These are phyloP conservation scores for Magnaporthiopsis rhizophila DNA, from an alignment of 2,329 filamentous ascomycete genomes.

Conservation along the genomic window DNA sequence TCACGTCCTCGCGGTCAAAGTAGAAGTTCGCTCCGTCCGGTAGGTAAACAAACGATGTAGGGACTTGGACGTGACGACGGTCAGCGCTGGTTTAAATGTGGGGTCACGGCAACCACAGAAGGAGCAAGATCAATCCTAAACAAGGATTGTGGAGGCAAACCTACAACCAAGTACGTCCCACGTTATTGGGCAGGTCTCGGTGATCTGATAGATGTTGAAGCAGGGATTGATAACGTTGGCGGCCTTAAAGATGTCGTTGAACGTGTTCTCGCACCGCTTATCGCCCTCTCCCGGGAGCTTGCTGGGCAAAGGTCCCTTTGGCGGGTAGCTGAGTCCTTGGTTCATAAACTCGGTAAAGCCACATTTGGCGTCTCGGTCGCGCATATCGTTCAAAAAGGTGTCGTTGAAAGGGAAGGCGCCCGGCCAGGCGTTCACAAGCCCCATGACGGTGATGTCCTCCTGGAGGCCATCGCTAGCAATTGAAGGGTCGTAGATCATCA, in stretches of 20 bases:
- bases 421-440: conserved; percentile 50
- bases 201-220: conserved; percentile 62
- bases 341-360: conserved; percentile 52
- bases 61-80: background rate
- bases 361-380: conserved; percentile 43
- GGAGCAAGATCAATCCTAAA: too few relatives aligned
- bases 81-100: background rate
- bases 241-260: conserved; percentile 41
- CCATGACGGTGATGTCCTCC: conserved; percentile 37
- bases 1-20: conserved; percentile 31
- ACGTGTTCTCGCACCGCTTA: conserved; percentile 48
- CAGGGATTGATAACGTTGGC: conserved; percentile 52
- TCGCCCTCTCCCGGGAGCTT: conserved; percentile 33
- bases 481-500: conserved; percentile 60
- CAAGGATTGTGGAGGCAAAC: background rate
- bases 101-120: too few relatives aligned
- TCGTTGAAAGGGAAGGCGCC: conserved; percentile 54
- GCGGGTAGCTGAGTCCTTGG: conserved; percentile 58
- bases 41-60: conserved; percentile 27
- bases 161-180: conserved; percentile 29
- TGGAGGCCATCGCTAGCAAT: conserved; percentile 35
- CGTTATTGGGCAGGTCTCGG: conserved; percentile 56
- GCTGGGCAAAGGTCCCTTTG: conserved; percentile 46
- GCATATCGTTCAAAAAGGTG: conserved; percentile 39
- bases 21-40: conserved; percentile 55